phyloP scores from a whole-genome alignment of 2,329 filamentous ascomycete genomes.

The Zalaria obscura region DNA sequence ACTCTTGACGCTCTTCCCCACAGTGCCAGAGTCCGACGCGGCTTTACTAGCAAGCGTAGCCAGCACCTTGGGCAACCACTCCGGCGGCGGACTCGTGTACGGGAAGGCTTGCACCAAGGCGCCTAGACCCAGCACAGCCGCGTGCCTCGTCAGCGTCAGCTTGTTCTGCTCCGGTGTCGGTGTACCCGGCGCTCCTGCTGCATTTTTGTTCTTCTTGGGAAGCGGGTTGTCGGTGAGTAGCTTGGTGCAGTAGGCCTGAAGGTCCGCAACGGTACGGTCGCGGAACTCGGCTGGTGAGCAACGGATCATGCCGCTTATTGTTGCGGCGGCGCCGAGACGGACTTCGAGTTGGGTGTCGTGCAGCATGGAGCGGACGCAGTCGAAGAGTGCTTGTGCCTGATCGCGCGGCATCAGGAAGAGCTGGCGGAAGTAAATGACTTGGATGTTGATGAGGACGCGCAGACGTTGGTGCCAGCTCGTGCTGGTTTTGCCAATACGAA shows the following conservation, averaged over 20 bases:
- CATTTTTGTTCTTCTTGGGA: conserved; percentile 43
- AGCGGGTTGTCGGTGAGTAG: conserved; percentile 74
- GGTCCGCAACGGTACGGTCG: conserved; percentile 57
- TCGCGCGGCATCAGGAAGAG: conserved; percentile 68
- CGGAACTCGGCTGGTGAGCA: conserved; percentile 78
- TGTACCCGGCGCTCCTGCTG: conserved; percentile 33
- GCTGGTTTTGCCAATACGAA: conserved; percentile 73
- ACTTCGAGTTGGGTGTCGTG: conserved; percentile 87
- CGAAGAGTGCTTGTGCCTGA: conserved; percentile 70
- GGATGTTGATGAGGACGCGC: conserved; percentile 92
- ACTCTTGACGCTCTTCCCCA: conserved; percentile 89
- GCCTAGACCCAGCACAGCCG: conserved; percentile 80
- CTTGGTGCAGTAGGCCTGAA: conserved; percentile 67
- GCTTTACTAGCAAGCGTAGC: conserved; percentile 74
- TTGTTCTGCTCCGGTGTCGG: conserved; percentile 60
- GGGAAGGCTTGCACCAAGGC: conserved; percentile 91
- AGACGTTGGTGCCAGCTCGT: conserved; percentile 91
- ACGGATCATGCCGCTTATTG: conserved; percentile 91
- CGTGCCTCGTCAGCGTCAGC: conserved; percentile 70
- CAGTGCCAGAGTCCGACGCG: conserved; percentile 76
- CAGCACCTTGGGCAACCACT: conserved; percentile 87
- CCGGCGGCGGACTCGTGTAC: conserved; percentile 80
- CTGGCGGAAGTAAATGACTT: conserved; percentile 94
- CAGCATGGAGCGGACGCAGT: conserved; percentile 91
- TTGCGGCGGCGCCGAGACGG: conserved; percentile 80